These are phyloP conservation scores for Podospora australis DNA, from an alignment of 495 filamentous ascomycete genomes.

Conservation along the genomic window DNA sequence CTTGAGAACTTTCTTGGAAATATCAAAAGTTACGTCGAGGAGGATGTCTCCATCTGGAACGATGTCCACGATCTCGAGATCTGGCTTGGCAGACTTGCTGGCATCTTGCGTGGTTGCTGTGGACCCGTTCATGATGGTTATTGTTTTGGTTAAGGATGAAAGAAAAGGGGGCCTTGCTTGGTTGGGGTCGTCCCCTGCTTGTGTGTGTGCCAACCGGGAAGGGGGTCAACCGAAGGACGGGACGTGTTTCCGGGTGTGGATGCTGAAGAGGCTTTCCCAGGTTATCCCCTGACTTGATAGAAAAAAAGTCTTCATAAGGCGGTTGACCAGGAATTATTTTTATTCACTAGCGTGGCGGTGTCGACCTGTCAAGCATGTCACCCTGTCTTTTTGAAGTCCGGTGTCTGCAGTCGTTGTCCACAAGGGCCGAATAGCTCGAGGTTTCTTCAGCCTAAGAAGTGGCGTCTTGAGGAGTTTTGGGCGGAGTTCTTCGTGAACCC, in stretches of 20 bases:
- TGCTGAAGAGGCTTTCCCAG: neutral
- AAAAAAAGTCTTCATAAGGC: neutral
- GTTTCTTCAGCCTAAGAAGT: slow-evolving; percentile 1
- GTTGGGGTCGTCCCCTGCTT: too few species aligned
- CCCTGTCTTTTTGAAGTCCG: neutral
- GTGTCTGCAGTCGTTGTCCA: neutral
- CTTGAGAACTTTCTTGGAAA: slow-evolving; percentile 26
- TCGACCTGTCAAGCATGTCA: neutral
- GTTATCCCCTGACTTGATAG: neutral
- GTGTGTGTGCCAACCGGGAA: too few species aligned
- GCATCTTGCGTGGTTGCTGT: slow-evolving; percentile 13
- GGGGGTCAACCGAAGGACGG: neutral
- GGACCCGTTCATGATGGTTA: slow-evolving; percentile 18
- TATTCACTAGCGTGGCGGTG: neutral
- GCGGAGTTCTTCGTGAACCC: neutral
- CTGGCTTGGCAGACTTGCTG: neutral
- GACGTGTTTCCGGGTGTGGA: neutral
- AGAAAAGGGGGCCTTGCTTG: too few species aligned
- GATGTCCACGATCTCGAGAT: slow-evolving; percentile 35
- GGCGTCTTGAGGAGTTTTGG: neutral
- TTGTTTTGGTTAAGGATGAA: too few species aligned
- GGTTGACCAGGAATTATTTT: neutral
- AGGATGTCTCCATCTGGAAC: slow-evolving; percentile 49
- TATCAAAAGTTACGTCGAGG: slow-evolving; percentile 48
- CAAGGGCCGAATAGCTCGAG: slow-evolving; percentile 5